Percentiles rank a stretch among this genome's conserved stretches.
These are phyloP conservation scores for Pichia cabralensis DNA, from an alignment of 805 yeast species.

Conservation along the genomic window DNA sequence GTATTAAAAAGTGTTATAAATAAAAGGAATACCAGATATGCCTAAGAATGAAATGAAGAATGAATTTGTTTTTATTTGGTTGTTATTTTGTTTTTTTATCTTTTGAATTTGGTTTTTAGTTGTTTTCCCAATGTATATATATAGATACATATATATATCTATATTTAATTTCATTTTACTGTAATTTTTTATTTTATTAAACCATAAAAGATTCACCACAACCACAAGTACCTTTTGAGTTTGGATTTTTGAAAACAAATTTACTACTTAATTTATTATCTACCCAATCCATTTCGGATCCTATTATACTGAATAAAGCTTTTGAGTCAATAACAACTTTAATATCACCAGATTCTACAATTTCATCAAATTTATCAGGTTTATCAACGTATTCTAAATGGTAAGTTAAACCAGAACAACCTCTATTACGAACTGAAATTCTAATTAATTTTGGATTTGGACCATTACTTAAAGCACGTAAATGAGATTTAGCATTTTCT, in stretches of 20 bases:
- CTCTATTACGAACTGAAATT: slow-evolving; percentile 91
- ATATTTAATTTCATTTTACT: too few relatives aligned
- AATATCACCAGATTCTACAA: slow-evolving; percentile 88
- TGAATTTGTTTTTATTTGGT: too few relatives aligned
- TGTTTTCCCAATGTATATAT: too few relatives aligned
- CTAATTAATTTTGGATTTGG: slow-evolving; percentile 87
- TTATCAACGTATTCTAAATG: slow-evolving; percentile 80
- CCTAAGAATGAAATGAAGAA: too few relatives aligned
- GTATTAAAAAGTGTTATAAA: too few relatives aligned
- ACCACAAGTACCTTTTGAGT: slow-evolving; percentile 96
- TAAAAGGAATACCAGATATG: too few relatives aligned
- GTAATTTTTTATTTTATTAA: too few relatives aligned
- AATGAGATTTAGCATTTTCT: slow-evolving; percentile 64
- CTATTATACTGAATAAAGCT: slow-evolving; percentile 90
- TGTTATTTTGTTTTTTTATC: too few relatives aligned
- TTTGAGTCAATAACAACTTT: slow-evolving; percentile 90
- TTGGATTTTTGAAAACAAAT: slow-evolving; percentile 91
- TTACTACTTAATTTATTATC: slow-evolving; percentile 85
- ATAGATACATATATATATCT: too few relatives aligned
- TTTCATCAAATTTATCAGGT: slow-evolving; percentile 94
- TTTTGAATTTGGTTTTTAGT: too few relatives aligned
- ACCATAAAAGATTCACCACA: slow-evolving; percentile 99
- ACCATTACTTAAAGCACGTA: slow-evolving; percentile 54
- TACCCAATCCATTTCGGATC: slow-evolving; percentile 97
- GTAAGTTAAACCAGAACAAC: slow-evolving; percentile 92